Evolutionary conservation across 352 stramenopile species (phyloP), one percentile per base, ranked within the genome.

Genomic region (Globisporangium recalcitrans): DNA sequence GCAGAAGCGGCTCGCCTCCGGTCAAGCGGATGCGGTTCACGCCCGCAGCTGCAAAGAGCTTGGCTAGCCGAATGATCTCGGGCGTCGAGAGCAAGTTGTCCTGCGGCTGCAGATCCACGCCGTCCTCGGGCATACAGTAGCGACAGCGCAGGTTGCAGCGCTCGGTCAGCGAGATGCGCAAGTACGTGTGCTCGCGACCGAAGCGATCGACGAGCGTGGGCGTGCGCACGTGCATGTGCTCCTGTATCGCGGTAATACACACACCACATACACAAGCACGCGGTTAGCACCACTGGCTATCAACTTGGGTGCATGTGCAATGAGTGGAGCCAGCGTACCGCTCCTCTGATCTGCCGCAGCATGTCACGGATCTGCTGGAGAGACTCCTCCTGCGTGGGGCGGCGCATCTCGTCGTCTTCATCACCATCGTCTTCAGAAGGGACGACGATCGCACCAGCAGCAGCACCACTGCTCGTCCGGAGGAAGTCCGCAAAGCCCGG

Each of bases 101-200:
- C 7, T 67, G 29, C 1, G 91, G 82, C 64, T 96, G 90, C 32
- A 98, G 67, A 0, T 79, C 66, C 8, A 98, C 91, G 29, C 96
- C 96, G 19, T 98, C 87, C 58, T 89, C 85, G 0, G 97, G 96
- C 96, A 99, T 99, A 67, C 96, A 99, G 72, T 99, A 99, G 13
- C 83, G 78, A 75, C 96, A 99, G 32, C 95, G 76, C 49, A 99
- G 78, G 75, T 99, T 99, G 74, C 96, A 99, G 29, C 93, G 86
- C 75, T 98, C 95, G 1, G 93, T 97, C 34, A 99, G 70, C 34
- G 93, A 98, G 58, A 99, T 97, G 49, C 96, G 85, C 47, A 99
- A 68, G 75, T 98, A 99, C 54, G 83, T 96, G 73, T 99, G 96
- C 31, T 80, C 69, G 40, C 96, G 78, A 11, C 91, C 87, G 68